Evolutionary conservation across 2,329 filamentous ascomycete species (phyloP).

Genomic region (Colletotrichum tropicicola): DNA sequence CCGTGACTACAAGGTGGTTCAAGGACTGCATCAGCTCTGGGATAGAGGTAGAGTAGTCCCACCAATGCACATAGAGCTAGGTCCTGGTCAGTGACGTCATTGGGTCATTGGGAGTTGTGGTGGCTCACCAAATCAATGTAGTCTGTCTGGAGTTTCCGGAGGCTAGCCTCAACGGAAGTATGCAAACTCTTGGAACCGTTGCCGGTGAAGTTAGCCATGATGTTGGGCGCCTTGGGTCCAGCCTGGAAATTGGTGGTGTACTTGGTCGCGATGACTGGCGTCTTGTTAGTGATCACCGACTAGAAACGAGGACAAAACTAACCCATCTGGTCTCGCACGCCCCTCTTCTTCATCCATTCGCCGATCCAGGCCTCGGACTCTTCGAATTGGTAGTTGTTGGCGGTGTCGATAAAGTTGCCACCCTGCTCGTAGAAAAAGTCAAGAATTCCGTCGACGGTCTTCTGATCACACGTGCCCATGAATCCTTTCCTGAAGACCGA

Average conservation of each 20-base stretch:
- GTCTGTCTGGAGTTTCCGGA: conserved; percentile 70
- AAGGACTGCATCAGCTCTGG: conserved; percentile 75
- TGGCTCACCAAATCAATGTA: conserved; percentile 71
- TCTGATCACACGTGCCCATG: conserved; percentile 73
- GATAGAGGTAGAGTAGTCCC: conserved; percentile 73
- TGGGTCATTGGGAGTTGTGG: neutral
- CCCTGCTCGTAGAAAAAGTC: conserved; percentile 71
- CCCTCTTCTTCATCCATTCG: conserved; percentile 73
- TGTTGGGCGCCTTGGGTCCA: conserved; percentile 49
- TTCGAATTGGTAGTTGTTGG: conserved; percentile 73
- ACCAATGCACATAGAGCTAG: conserved; percentile 70
- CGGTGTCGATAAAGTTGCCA: conserved; percentile 79
- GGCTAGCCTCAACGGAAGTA: conserved; percentile 61
- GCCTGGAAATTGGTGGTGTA: conserved; percentile 67
- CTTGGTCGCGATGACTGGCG: conserved; percentile 73
- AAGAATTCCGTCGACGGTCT: conserved; percentile 69
- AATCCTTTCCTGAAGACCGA: conserved; percentile 56
- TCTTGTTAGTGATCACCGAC: neutral
- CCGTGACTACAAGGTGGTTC: conserved; percentile 65
- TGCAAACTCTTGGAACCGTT: conserved; percentile 71
- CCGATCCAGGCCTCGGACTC: conserved; percentile 74
- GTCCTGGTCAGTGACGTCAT: neutral
- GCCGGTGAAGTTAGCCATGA: conserved; percentile 63
- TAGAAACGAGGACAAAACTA: conserved; percentile 31
- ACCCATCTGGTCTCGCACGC: conserved; percentile 73